These are phyloP conservation scores for Cryphonectria parasitica DNA, from an alignment of 2,329 filamentous ascomycete species.

Conservation along the genomic window DNA sequence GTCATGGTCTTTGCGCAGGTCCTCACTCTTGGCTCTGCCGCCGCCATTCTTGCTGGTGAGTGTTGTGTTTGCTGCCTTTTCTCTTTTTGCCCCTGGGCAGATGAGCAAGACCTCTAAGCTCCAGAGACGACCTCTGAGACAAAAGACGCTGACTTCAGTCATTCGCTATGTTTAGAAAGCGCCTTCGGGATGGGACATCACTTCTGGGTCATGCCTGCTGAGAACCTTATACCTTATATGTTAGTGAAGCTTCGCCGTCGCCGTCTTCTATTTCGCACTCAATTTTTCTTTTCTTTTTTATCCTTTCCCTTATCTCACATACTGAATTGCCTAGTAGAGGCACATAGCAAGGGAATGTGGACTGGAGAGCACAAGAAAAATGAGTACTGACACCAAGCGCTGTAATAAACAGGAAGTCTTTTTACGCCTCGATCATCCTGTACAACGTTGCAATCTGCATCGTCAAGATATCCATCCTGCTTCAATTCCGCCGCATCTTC, in stretches of 20 bases:
- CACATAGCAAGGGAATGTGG: not conserved
- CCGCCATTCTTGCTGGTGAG: conserved; percentile 35
- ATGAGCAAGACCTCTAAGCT: not conserved
- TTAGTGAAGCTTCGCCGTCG: not conserved
- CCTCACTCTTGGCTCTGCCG: conserved; percentile 32
- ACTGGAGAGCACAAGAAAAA: not conserved
- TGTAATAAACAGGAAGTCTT: conserved; percentile 31
- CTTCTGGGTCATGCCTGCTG: conserved; percentile 18
- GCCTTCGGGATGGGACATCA: conserved; percentile 23
- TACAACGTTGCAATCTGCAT: conserved; percentile 38
- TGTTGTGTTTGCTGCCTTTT: not conserved
- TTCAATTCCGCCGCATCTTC: conserved; percentile 44
- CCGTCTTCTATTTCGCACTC: not conserved
- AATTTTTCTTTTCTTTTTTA: too few species aligned
- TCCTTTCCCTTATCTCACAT: too few species aligned
- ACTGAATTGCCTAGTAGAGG: too few species aligned
- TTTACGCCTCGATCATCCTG: conserved; percentile 39
- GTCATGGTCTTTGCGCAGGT: conserved; percentile 33
- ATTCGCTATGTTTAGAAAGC: not conserved
- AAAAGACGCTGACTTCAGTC: not conserved
- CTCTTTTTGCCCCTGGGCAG: not conserved
- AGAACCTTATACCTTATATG: conserved; percentile 14
- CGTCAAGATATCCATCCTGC: conserved; percentile 41
- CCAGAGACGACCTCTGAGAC: not conserved
- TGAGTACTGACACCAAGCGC: not conserved